Conservation (phyloP, 305 asterid genomes). For the Rubia peregrina region DNA sequence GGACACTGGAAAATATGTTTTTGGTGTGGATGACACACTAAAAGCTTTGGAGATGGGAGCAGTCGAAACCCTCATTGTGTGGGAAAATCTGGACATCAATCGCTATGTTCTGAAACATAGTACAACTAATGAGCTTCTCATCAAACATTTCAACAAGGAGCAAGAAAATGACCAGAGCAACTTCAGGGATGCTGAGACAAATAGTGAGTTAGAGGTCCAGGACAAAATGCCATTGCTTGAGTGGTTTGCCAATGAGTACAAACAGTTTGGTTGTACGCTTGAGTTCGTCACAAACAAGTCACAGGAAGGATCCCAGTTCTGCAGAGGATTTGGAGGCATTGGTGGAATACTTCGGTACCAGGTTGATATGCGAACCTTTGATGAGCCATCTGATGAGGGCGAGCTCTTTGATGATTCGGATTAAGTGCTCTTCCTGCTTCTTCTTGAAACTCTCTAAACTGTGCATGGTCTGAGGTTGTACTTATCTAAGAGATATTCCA, state of each 20-base stretch:
- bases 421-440: conserved; percentile 16
- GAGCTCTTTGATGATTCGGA: conserved; percentile 31
- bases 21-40: conserved; percentile 38
- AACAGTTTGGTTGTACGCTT: conserved; percentile 32
- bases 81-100: conserved; percentile 42
- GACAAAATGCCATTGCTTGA: conserved; percentile 40
- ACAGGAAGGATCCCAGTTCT: conserved; percentile 43
- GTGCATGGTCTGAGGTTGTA: conserved; percentile 3
- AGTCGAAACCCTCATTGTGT: conserved; percentile 36
- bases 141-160: conserved; percentile 34
- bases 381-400: conserved; percentile 40
- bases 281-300: conserved; percentile 42
- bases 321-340: conserved; percentile 45
- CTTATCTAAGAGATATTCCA: conserved; percentile 4
- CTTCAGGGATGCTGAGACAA: conserved; percentile 30
- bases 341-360: conserved; percentile 44
- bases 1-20: conserved; percentile 39
- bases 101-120: conserved; percentile 27
- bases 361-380: conserved; percentile 40
- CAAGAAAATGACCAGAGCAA: conserved; percentile 31
- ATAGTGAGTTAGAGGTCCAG: conserved; percentile 33
- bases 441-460: conserved; percentile 1
- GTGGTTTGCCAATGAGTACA: conserved; percentile 42
- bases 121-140: conserved; percentile 23
- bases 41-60: conserved; percentile 43